These are phyloP conservation scores for Grigorovia yakushimaensis DNA, from an alignment of 805 yeast species.

Conservation along the genomic window DNA sequence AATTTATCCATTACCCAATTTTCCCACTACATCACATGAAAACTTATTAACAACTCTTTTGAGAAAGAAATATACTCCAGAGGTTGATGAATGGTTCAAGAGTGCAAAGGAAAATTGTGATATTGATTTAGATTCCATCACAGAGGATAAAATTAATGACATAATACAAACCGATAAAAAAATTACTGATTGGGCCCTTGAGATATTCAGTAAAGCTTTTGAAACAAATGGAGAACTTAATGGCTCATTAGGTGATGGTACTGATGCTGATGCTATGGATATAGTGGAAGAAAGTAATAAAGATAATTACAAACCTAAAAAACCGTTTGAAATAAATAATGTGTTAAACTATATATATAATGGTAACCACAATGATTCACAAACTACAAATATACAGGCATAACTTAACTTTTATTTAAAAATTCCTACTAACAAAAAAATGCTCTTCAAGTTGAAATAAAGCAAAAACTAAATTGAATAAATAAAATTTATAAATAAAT, in stretches of 20 bases:
- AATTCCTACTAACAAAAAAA: too few relatives aligned
- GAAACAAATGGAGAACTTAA: constrained; percentile 57
- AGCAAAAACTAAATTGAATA: background rate
- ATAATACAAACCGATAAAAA: constrained; percentile 43
- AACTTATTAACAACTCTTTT: constrained; percentile 74
- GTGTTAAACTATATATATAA: constrained; percentile 37
- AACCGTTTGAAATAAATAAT: constrained; percentile 31
- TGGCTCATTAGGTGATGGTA: background rate
- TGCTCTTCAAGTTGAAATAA: too few relatives aligned
- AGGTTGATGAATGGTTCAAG: constrained; percentile 77
- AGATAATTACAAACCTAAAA: constrained; percentile 33
- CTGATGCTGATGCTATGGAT: background rate
- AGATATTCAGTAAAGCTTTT: constrained; percentile 41
- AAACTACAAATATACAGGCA: background rate
- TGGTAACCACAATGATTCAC: constrained; percentile 23
- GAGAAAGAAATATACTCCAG: constrained; percentile 83
- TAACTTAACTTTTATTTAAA: too few relatives aligned
- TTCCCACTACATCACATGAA: constrained; percentile 79
- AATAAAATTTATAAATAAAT: background rate
- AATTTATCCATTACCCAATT: constrained; percentile 73
- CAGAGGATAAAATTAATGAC: constrained; percentile 18
- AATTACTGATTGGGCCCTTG: constrained; percentile 59
- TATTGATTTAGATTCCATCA: constrained; percentile 19
- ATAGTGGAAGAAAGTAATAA: constrained; percentile 46
- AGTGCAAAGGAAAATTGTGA: constrained; percentile 31